Conservation (phyloP, 2,329 filamentous ascomycete species). For the Fusarium sp. region DNA sequence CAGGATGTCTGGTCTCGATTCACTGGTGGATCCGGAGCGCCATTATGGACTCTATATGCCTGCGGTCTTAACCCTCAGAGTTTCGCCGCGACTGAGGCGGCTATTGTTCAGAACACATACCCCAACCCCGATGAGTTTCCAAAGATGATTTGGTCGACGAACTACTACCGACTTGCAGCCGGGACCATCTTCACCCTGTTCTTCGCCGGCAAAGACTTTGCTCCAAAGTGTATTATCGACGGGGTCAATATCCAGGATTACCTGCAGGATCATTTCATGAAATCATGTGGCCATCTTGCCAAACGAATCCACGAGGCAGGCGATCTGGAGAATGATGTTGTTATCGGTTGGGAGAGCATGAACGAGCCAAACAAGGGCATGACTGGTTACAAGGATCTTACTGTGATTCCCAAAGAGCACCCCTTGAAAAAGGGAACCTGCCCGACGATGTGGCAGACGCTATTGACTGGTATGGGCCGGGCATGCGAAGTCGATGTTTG, state of each 20-base stretch:
- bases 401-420: constrained; percentile 86
- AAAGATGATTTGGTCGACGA: constrained; percentile 99
- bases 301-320: constrained; percentile 90
- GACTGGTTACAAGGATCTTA: constrained; percentile 86
- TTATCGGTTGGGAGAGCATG: constrained; percentile 96
- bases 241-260: constrained; percentile 97
- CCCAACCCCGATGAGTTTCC: constrained; percentile 88
- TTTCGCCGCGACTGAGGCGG: constrained; percentile 90
- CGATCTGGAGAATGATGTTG: constrained; percentile 86
- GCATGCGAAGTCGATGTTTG: constrained; percentile 92
- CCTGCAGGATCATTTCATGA: constrained; percentile 87
- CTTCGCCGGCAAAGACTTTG: constrained; percentile 91
- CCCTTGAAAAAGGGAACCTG: constrained; percentile 93
- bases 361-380: constrained; percentile 96
- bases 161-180: constrained; percentile 89
- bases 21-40: constrained; percentile 93
- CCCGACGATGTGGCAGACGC: constrained; percentile 94
- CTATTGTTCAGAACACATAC: constrained; percentile 95
- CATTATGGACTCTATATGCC: constrained; percentile 98
- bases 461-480: constrained; percentile 90
- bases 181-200: constrained; percentile 96
- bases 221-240: constrained; percentile 95
- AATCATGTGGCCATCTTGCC: constrained; percentile 85
- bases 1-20: constrained; percentile 99
- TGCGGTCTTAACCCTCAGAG: constrained; percentile 89